Percentiles rank a stretch among this genome's conserved stretches.
These are phyloP conservation scores for Xylaria longipes DNA, from an alignment of 495 filamentous ascomycete genomes.

Conservation along the genomic window DNA sequence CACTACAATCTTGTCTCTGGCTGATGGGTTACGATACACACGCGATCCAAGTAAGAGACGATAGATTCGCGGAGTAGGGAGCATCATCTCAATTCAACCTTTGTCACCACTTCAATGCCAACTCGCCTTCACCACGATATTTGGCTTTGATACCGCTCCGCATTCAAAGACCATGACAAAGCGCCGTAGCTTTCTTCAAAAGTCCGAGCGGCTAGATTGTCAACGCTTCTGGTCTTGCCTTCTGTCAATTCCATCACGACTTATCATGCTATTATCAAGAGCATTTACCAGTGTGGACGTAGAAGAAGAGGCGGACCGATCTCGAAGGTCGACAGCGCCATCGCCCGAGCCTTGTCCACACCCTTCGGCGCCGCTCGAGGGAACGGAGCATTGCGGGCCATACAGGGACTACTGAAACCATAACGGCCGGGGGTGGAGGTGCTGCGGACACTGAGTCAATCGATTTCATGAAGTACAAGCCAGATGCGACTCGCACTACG, in stretches of 20 bases:
- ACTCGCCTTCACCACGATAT: not conserved
- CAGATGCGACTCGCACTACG: not conserved
- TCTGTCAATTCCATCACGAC: not conserved
- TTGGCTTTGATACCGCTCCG: constrained; percentile 17
- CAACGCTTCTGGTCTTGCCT: not conserved
- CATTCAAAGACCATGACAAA: constrained; percentile 11
- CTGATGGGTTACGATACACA: not conserved
- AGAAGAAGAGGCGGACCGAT: constrained; percentile 21
- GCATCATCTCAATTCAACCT: not conserved
- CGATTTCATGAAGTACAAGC: not conserved
- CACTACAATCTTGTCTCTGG: not conserved
- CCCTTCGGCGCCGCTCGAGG: constrained; percentile 6
- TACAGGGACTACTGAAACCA: not conserved
- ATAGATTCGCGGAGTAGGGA: not conserved
- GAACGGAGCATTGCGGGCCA: not conserved
- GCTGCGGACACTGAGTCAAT: not conserved
- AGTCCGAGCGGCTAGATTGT: not conserved
- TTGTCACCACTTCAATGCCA: constrained; percentile 1
- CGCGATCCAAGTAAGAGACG: not conserved
- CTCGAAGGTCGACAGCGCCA: constrained; percentile 29
- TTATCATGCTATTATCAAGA: not conserved
- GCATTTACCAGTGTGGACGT: not conserved
- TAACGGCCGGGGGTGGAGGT: not conserved
- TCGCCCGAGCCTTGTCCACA: constrained; percentile 31
- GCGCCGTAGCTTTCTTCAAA: not conserved